Percentiles rank a stretch among this genome's conserved stretches.
These are phyloP conservation scores for Tephrocybe sp. DNA, from an alignment of 768 basidiomycete genomes.

Conservation along the genomic window DNA sequence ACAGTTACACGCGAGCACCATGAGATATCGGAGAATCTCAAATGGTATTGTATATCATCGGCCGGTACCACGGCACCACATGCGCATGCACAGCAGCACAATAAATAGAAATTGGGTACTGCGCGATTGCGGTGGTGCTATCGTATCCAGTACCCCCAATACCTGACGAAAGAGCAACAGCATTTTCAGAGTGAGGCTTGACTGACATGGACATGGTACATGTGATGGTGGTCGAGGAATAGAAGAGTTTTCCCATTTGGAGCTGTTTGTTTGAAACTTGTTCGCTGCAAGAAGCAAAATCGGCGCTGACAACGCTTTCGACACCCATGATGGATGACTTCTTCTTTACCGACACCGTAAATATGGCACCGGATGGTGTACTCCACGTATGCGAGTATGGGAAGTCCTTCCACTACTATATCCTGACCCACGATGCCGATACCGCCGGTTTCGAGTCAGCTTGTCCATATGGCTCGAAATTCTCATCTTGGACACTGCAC, in stretches of 20 bases:
- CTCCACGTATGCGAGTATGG: not conserved
- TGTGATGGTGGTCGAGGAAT: not conserved
- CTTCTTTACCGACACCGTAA: too few species aligned
- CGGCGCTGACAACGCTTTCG: too few species aligned
- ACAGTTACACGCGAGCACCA: not conserved
- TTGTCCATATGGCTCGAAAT: slow-evolving; percentile 16
- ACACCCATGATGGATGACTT: too few species aligned
- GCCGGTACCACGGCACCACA: too few species aligned
- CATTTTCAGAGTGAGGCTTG: not conserved
- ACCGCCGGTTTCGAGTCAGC: slow-evolving; percentile 1
- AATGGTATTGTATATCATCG: too few species aligned
- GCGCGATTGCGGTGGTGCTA: too few species aligned
- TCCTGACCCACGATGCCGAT: not conserved
- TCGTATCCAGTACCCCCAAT: too few species aligned
- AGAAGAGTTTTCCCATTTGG: not conserved
- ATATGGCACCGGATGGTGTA: too few species aligned
- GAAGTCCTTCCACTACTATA: not conserved
- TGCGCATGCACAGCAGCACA: too few species aligned
- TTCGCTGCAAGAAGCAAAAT: too few species aligned
- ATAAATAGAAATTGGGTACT: too few species aligned
- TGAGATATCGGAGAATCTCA: not conserved
- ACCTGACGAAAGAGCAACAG: too few species aligned
- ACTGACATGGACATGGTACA: not conserved
- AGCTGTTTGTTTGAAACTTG: not conserved
- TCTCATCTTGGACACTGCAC: slow-evolving; percentile 16